Conservation (phyloP, 1,284 basidiomycete genomes). For the Microbotryomycetes sp. region DNA sequence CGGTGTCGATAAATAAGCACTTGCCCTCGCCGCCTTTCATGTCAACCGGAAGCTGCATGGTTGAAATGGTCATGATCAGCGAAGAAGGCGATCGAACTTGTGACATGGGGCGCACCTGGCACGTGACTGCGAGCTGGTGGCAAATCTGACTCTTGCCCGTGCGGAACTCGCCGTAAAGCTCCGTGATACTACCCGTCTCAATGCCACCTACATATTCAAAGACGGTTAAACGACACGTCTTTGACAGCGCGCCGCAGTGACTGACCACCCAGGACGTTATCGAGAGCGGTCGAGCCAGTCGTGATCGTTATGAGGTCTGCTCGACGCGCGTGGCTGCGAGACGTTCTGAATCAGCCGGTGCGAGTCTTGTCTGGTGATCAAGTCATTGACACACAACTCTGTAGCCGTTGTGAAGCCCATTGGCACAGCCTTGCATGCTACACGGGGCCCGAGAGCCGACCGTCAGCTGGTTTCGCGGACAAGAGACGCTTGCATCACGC, state of each 20-base stretch:
- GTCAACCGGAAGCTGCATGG: conserved; percentile 65
- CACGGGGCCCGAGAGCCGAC: not conserved
- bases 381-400: conserved; percentile 50
- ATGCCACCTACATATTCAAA: conserved; percentile 61
- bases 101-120: conserved; percentile 52
- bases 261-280: conserved; percentile 87
- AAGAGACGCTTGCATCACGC: too few relatives aligned
- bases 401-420: conserved; percentile 98
- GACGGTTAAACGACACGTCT: not conserved
- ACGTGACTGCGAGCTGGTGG: conserved; percentile 96
- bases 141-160: conserved; percentile 98
- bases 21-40: conserved; percentile 99
- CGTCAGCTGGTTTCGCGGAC: not conserved
- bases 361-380: not conserved
- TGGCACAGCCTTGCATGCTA: conserved; percentile 92
- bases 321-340: conserved; percentile 67
- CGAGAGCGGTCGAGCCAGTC: conserved; percentile 91
- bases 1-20: conserved; percentile 97
- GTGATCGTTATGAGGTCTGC: conserved; percentile 97
- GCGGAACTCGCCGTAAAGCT: conserved; percentile 96
- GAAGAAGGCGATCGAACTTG: not conserved
- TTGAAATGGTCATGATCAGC: not conserved
- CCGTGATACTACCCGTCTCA: conserved; percentile 97
- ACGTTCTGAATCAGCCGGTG: not conserved
- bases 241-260: not conserved